These are phyloP conservation scores for Lentinula aciculospora DNA, from an alignment of 768 basidiomycete genomes.

Conservation along the genomic window DNA sequence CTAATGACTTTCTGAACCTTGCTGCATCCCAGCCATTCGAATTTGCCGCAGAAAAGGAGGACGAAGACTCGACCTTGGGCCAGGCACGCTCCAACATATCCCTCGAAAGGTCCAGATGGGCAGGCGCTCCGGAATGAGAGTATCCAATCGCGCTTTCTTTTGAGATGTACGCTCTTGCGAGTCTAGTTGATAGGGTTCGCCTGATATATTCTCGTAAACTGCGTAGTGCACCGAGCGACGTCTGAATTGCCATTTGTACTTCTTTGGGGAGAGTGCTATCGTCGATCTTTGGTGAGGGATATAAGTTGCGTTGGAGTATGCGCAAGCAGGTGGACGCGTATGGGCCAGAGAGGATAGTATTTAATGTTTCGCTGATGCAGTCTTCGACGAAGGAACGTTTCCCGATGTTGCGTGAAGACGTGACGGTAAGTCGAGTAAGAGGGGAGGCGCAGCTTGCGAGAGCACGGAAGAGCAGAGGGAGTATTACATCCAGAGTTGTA, in stretches of 20 bases:
- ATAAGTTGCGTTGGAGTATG: slow-evolving; percentile 54
- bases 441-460: slow-evolving; percentile 61
- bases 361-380: slow-evolving; percentile 50
- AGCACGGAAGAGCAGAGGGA: slow-evolving; percentile 71
- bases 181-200: slow-evolving; percentile 50
- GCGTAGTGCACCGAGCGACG: slow-evolving; percentile 54
- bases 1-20: slow-evolving; percentile 48
- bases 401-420: slow-evolving; percentile 18
- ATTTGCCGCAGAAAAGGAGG: slow-evolving; percentile 19
- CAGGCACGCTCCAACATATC: slow-evolving; percentile 70
- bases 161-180: slow-evolving; percentile 63
- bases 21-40: slow-evolving; percentile 61
- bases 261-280: slow-evolving; percentile 12
- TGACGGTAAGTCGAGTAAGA: slow-evolving; percentile 62
- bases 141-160: slow-evolving; percentile 48
- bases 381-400: slow-evolving; percentile 41
- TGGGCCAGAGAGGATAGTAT: slow-evolving; percentile 55
- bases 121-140: slow-evolving; percentile 54
- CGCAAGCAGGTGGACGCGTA: slow-evolving; percentile 62
- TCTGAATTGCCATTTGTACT: slow-evolving; percentile 29
- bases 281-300: slow-evolving; percentile 31
- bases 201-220: slow-evolving; percentile 62
- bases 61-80: slow-evolving; percentile 53
- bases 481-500: slow-evolving; percentile 27
- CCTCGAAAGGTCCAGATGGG: slow-evolving; percentile 52